phyloP scores from a whole-genome alignment of 148 eudicot genomes.

The Talinum fruticosum region DNA sequence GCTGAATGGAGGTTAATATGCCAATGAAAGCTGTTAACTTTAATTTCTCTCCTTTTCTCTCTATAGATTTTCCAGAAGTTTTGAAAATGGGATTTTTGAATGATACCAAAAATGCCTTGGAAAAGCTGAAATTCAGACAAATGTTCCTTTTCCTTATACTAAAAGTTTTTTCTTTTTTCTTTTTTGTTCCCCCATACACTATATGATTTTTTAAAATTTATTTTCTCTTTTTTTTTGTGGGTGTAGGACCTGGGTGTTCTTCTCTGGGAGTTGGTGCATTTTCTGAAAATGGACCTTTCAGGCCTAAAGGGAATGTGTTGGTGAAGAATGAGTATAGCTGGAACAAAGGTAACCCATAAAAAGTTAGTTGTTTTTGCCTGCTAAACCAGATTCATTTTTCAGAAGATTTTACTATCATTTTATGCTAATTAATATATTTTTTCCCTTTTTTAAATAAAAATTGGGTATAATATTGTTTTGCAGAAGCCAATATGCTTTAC shows the following conservation, averaged over 20 bases:
- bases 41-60: background rate
- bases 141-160: constrained; percentile 22
- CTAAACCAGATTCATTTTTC: background rate
- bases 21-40: background rate
- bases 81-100: background rate
- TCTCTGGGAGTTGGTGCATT: constrained; percentile 99
- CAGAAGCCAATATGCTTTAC: constrained; percentile 95
- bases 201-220: constrained; percentile 4
- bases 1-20: constrained; percentile 83
- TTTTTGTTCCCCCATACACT: background rate
- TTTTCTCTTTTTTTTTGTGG: constrained; percentile 15
- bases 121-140: constrained; percentile 29
- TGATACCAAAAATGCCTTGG: background rate
- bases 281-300: constrained; percentile 98
- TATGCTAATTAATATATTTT: background rate
- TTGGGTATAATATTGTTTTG: constrained; percentile 20
- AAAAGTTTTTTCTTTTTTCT: background rate
- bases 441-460: background rate
- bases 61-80: background rate
- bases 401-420: background rate
- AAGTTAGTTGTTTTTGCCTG: constrained; percentile 8
- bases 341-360: constrained; percentile 62
- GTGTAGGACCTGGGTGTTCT: constrained; percentile 96
- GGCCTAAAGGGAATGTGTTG: constrained; percentile 71
- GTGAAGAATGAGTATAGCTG: constrained; percentile 81